Conservation (phyloP, 1,284 basidiomycete species). For the Trichosporon coremiiforme region DNA sequence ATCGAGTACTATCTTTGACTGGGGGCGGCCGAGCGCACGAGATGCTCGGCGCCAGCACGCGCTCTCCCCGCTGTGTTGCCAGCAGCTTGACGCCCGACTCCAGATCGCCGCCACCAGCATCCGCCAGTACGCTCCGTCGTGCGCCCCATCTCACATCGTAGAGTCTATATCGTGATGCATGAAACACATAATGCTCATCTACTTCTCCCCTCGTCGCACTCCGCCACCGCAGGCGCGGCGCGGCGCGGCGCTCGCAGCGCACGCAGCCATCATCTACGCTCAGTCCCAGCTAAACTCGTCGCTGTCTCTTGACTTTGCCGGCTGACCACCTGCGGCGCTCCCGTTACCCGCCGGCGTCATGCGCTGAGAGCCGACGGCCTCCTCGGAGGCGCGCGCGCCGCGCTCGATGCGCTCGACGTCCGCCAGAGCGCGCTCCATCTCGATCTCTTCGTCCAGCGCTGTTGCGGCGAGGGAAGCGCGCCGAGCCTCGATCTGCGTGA, state of each 20-base stretch:
- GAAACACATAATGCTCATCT: conserved; percentile 11
- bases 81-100: too few species aligned
- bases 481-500: conserved; percentile 13
- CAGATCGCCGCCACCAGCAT: too few species aligned
- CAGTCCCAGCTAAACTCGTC: conserved; percentile 17
- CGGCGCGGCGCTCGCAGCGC: background rate
- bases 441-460: conserved; percentile 20
- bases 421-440: conserved; percentile 13
- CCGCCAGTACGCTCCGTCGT: too few species aligned
- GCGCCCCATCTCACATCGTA: background rate
- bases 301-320: conserved; percentile 6
- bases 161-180: conserved; percentile 12
- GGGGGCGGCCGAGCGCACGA: too few species aligned
- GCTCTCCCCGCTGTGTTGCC: too few species aligned
- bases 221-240: background rate
- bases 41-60: too few species aligned
- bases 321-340: background rate
- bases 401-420: conserved; percentile 17
- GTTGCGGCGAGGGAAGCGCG: conserved; percentile 2
- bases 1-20: too few species aligned
- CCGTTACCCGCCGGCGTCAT: background rate
- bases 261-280: background rate
- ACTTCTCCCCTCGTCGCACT: background rate
- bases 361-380: background rate
- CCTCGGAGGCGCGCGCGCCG: background rate